These are phyloP conservation scores for Pythium myriotylum DNA, from an alignment of 352 stramenopile genomes.

Conservation along the genomic window DNA sequence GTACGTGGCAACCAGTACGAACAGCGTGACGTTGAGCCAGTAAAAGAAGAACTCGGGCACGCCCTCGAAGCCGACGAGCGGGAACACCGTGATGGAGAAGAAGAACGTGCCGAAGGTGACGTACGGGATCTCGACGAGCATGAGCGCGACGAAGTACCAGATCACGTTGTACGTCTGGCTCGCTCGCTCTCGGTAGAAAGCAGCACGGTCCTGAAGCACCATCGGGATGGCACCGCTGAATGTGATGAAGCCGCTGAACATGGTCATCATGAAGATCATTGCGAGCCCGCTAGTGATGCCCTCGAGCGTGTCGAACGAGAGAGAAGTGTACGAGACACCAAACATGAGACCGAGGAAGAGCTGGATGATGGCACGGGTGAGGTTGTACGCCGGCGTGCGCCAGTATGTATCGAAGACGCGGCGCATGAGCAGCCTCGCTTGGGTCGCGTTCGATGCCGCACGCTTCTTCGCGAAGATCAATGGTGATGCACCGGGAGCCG, in stretches of 20 bases:
- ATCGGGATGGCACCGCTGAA: background rate
- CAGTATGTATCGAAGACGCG: conserved; percentile 62
- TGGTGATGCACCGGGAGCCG: conserved; percentile 3
- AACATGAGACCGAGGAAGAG: conserved; percentile 49
- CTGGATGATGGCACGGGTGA: conserved; percentile 35
- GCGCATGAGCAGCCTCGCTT: conserved; percentile 20
- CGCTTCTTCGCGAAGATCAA: conserved; percentile 23
- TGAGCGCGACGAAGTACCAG: background rate
- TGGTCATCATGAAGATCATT: background rate
- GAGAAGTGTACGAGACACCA: conserved; percentile 11
- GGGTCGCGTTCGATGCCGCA: conserved; percentile 16
- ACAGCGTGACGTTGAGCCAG: conserved; percentile 5
- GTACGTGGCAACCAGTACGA: background rate
- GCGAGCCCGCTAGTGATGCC: background rate
- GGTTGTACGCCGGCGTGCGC: conserved; percentile 71
- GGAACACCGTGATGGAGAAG: background rate
- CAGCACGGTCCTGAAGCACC: background rate
- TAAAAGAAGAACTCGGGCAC: too few relatives aligned
- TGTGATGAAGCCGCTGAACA: background rate
- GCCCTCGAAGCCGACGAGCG: background rate
- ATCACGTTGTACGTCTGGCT: conserved; percentile 10
- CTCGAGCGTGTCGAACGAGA: background rate
- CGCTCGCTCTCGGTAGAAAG: conserved; percentile 3
- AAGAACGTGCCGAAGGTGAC: background rate
- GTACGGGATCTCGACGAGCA: background rate